phyloP scores from a whole-genome alignment of 768 basidiomycete genomes.

The Suillus variegatus region DNA sequence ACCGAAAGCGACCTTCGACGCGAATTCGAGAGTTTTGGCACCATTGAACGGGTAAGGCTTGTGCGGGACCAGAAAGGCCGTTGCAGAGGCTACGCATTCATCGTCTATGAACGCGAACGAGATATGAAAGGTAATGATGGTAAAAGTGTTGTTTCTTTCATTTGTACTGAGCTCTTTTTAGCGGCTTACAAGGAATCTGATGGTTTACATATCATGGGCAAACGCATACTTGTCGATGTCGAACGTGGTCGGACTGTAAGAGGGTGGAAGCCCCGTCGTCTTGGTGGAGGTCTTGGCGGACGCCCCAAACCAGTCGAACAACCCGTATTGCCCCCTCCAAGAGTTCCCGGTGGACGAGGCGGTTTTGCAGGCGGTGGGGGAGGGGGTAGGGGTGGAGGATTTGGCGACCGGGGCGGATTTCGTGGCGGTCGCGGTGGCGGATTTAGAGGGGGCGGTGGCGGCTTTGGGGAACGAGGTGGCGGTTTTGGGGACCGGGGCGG shows the following conservation, averaged over 20 bases:
- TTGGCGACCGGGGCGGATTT: conserved; percentile 36
- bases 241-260: conserved; percentile 97
- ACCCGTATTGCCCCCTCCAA: conserved; percentile 31
- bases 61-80: conserved; percentile 90
- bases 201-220: conserved; percentile 93
- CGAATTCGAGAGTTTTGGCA: conserved; percentile 95
- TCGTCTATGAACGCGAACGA: conserved; percentile 96
- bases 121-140: conserved; percentile 91
- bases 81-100: conserved; percentile 91
- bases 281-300: conserved; percentile 99
- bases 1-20: conserved; percentile 91
- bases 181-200: conserved; percentile 99
- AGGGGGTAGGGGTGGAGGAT: conserved; percentile 23
- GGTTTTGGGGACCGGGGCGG: conserved; percentile 38
- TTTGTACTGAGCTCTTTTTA: conserved; percentile 32
- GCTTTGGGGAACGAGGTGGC: conserved; percentile 35
- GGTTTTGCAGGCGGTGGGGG: conserved; percentile 48
- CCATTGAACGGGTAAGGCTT: conserved; percentile 91
- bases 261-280: conserved; percentile 95
- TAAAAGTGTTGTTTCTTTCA: conserved; percentile 14
- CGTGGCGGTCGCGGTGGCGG: conserved; percentile 40
- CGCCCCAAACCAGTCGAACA: conserved; percentile 79
- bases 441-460: conserved; percentile 38
- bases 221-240: conserved; percentile 95
- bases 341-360: conserved; percentile 38